Evolutionary conservation across 2,329 filamentous ascomycete species (phyloP), one percentile per base, ranked within the genome.

Genomic region (Penicillium verrucosum): DNA sequence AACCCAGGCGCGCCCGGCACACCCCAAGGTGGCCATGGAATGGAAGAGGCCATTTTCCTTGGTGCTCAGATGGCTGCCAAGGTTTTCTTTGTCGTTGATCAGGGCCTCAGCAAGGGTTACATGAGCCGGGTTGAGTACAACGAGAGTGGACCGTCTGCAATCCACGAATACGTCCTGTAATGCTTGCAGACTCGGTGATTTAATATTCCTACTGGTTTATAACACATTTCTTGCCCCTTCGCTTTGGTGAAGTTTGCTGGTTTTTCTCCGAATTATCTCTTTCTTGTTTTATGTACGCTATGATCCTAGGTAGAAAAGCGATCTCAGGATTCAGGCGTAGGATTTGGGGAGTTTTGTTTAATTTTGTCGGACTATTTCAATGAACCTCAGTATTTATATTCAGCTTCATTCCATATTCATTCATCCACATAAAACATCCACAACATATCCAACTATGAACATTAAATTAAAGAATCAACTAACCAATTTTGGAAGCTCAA

Each of bases 11-110:
- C 68, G 2, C 65, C 65, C 5, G 63, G 62, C 23, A 58, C 65
- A n/a, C 49, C 64, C 0, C 65, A 62, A 27, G 61, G 66, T 30
- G 63, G 65, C 40, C 71, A 70, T 2, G 85, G 85, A 1, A 84
- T 82, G 68, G 92, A 97, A 68, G 92, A 97, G 75, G 85, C 89
- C 47, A 85, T 87, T 69, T 96, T 97, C 75, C 78, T 97, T 7
- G 92, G 92, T 11, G 89, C 90, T 2, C 90, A 96, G 75, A 89
- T 96, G 32, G 90, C 89, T 1, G 91, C 89, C 2, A 89, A 88
- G 73, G 85, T 89, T 23, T 75, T 89, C 47, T 90, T 89, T 70
- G 82, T 89, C 10, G 79, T 85, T 3, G 87, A 90, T 67, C 84
- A 86, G 63, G 86, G 86, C 5, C 72, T 81, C 45, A 85, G 78